A percentile compares a stretch with the other conserved stretches of the same genome.
These are phyloP conservation scores for Ceratobasidium sp. DNA, from an alignment of 1,284 basidiomycete species.

Conservation along the genomic window DNA sequence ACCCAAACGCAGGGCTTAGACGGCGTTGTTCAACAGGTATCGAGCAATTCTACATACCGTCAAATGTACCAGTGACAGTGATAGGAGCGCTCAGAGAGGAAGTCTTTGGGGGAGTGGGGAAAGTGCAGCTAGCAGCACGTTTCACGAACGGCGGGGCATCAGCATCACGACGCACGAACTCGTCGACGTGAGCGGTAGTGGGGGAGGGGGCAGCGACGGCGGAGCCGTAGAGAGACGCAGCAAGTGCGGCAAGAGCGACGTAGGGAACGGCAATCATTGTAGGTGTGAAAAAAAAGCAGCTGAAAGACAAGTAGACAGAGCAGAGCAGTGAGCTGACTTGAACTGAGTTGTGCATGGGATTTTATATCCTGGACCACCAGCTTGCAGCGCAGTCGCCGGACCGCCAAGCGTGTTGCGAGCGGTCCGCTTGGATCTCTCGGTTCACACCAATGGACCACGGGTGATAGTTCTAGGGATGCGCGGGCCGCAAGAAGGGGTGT, in stretches of 20 bases:
- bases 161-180: constrained; percentile 44
- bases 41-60: constrained; percentile 7
- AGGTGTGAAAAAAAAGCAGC: background rate
- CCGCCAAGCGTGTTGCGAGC: too few species aligned
- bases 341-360: background rate
- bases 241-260: constrained; percentile 13
- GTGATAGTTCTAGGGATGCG: too few species aligned
- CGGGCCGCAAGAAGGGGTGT: too few species aligned
- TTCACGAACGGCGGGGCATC: constrained; percentile 35
- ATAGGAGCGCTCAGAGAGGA: constrained; percentile 58
- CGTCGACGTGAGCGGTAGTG: constrained; percentile 34
- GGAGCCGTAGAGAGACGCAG: constrained; percentile 17
- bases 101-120: constrained; percentile 59
- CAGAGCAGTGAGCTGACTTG: background rate
- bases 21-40: background rate
- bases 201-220: constrained; percentile 31
- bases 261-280: constrained; percentile 26
- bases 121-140: constrained; percentile 54
- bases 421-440: too few species aligned
- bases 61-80: constrained; percentile 55
- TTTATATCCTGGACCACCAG: too few species aligned
- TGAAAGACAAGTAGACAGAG: background rate
- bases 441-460: too few species aligned
- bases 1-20: background rate
- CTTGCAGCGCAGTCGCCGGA: too few species aligned